Conservation (phyloP, 208 protist species). For the Endotrypanum monterogeii region DNA sequence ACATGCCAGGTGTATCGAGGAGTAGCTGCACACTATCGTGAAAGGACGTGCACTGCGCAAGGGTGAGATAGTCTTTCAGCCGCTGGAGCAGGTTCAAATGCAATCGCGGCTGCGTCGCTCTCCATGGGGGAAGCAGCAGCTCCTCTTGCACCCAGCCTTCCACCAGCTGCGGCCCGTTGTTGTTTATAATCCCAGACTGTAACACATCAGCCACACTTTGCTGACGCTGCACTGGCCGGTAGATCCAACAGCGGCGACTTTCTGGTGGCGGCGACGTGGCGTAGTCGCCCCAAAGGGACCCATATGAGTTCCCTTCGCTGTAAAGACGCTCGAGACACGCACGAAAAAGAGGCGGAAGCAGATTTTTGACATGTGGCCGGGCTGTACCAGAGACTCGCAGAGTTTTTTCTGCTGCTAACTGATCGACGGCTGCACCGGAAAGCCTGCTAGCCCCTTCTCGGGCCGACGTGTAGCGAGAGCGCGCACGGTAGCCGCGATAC, state of each 20-base stretch:
- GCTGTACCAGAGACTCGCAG: neutral
- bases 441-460: conserved; percentile 2
- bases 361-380: too few species aligned
- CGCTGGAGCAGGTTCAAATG: conserved; percentile 73
- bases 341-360: conserved; percentile 7
- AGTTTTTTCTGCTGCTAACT: neutral
- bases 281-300: conserved; percentile 20
- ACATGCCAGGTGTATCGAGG: conserved; percentile 64
- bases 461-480: conserved; percentile 41
- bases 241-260: conserved; percentile 33
- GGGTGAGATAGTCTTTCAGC: conserved; percentile 57
- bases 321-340: conserved; percentile 17
- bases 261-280: conserved; percentile 25
- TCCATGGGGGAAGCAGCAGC: conserved; percentile 50
- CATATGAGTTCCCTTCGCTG: conserved; percentile 12
- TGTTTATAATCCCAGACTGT: neutral
- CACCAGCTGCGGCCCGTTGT: neutral
- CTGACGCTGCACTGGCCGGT: conserved; percentile 25
- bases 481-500: conserved; percentile 46
- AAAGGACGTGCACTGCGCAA: conserved; percentile 48
- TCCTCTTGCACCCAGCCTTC: conserved; percentile 73
- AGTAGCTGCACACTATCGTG: conserved; percentile 52
- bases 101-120: conserved; percentile 37
- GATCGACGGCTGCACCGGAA: conserved; percentile 20
- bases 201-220: conserved; percentile 32